Evolutionary conservation across 495 filamentous ascomycete genomes (phyloP).

Genomic region (Penicillium turbatum): DNA sequence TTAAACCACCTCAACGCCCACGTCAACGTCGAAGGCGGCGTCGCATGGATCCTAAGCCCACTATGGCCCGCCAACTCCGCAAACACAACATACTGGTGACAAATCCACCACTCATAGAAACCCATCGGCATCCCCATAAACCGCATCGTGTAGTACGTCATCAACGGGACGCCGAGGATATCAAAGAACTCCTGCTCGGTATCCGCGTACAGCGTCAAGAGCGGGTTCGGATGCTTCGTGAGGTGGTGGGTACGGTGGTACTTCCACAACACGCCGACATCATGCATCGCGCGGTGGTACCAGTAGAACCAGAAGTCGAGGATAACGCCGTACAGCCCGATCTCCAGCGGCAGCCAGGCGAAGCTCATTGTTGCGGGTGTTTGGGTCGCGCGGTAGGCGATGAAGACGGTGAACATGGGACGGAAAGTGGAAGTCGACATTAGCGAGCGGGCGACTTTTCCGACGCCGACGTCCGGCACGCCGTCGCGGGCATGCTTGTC

Average conservation of each 20-base stretch:
- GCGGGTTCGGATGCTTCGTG: slow-evolving; percentile 38
- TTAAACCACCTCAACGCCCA: slow-evolving; percentile 27
- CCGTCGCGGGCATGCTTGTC: slow-evolving; percentile 38
- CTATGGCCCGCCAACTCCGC: slow-evolving; percentile 36
- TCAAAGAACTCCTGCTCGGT: slow-evolving; percentile 39
- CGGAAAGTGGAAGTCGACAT: slow-evolving; percentile 30
- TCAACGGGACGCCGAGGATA: slow-evolving; percentile 32
- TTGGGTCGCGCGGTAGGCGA: slow-evolving; percentile 25
- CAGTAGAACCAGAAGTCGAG: slow-evolving; percentile 45
- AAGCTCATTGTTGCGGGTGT: slow-evolving; percentile 25
- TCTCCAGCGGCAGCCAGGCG: slow-evolving; percentile 28
- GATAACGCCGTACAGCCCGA: slow-evolving; percentile 33
- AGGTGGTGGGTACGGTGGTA: slow-evolving; percentile 42
- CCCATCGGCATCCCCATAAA: slow-evolving; percentile 36
- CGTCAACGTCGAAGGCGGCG: slow-evolving; percentile 28
- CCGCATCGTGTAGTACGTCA: slow-evolving; percentile 33
- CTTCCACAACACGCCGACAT: slow-evolving; percentile 31
- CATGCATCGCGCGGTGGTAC: slow-evolving; percentile 39
- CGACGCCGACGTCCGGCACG: slow-evolving; percentile 33
- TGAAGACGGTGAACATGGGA: slow-evolving; percentile 31
- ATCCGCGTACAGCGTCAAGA: slow-evolving; percentile 35
- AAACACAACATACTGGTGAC: slow-evolving; percentile 36
- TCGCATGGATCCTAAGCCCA: slow-evolving; percentile 30
- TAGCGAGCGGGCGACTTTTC: slow-evolving; percentile 28
- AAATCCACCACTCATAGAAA: slow-evolving; percentile 42